Conservation (phyloP, 345 rosid genomes). For the Hibiscus mutabilis region DNA sequence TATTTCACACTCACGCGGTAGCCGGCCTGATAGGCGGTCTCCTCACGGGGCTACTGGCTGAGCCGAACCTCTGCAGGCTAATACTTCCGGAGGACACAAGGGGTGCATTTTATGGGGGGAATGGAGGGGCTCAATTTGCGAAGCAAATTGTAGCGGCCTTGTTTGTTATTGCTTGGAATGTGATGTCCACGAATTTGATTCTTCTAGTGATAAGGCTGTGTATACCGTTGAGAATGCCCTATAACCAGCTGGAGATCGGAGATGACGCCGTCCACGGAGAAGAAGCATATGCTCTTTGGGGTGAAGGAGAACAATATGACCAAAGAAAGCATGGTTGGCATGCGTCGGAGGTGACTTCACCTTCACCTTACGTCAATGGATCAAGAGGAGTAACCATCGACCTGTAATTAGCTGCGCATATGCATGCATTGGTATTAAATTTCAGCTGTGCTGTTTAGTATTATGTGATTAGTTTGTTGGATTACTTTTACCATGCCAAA, state of each 20-base stretch:
- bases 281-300: conserved; percentile 97
- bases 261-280: conserved; percentile 95
- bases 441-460: not conserved
- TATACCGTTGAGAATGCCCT: conserved; percentile 78
- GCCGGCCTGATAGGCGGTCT: conserved; percentile 79
- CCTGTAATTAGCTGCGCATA: conserved; percentile 23
- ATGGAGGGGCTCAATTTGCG: conserved; percentile 53
- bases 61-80: conserved; percentile 55
- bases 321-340: conserved; percentile 47
- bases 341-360: conserved; percentile 25
- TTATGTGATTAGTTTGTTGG: not conserved
- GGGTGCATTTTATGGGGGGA: conserved; percentile 77
- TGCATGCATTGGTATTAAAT: not conserved
- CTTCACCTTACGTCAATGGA: conserved; percentile 49
- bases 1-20: conserved; percentile 88
- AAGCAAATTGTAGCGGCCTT: conserved; percentile 75
- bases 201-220: conserved; percentile 46
- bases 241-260: conserved; percentile 68
- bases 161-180: conserved; percentile 67
- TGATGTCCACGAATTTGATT: conserved; percentile 51
- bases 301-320: conserved; percentile 88
- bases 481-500: too few relatives aligned
- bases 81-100: conserved; percentile 35
- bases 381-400: conserved; percentile 76
- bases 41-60: conserved; percentile 75